These are phyloP conservation scores for Pythium rhizo-oryzae DNA, from an alignment of 352 stramenopile species.

Conservation along the genomic window DNA sequence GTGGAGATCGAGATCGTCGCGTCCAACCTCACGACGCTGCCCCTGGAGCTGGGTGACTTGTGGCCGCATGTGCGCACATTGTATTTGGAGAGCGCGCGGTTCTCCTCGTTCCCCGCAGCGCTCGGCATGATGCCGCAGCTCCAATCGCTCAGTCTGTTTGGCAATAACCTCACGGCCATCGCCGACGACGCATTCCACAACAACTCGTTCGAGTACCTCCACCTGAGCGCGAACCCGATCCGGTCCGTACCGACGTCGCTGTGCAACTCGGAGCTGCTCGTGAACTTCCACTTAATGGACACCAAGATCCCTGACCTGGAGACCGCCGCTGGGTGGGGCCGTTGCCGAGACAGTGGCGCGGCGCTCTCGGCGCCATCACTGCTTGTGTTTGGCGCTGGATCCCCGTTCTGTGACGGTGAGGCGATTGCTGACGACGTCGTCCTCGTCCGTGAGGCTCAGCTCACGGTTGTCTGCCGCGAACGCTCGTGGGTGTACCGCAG, in stretches of 20 bases:
- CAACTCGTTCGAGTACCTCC: conserved; percentile 6
- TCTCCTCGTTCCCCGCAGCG: neutral
- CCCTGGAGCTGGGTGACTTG: neutral
- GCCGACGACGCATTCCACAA: neutral
- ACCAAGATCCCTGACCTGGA: neutral
- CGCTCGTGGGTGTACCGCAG: neutral
- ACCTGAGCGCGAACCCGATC: conserved; percentile 1
- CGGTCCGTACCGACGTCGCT: neutral
- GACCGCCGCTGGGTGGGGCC: neutral
- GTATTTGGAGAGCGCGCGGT: neutral
- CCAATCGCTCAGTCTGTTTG: conserved; percentile 1
- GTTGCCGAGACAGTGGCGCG: neutral
- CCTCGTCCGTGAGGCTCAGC: neutral
- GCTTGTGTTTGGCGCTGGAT: neutral
- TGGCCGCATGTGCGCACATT: neutral
- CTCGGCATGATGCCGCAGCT: neutral
- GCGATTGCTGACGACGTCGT: neutral
- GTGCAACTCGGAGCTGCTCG: neutral
- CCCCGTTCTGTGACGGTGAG: neutral
- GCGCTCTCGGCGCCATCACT: neutral
- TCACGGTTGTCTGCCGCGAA: neutral
- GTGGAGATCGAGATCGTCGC: conserved; percentile 7
- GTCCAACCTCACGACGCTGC: neutral
- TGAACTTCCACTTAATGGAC: neutral
- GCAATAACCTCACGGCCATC: neutral